Evolutionary conservation across 2,329 filamentous ascomycete species (phyloP), one percentile per base, ranked within the genome.

Genomic region (Penicillium sp.): DNA sequence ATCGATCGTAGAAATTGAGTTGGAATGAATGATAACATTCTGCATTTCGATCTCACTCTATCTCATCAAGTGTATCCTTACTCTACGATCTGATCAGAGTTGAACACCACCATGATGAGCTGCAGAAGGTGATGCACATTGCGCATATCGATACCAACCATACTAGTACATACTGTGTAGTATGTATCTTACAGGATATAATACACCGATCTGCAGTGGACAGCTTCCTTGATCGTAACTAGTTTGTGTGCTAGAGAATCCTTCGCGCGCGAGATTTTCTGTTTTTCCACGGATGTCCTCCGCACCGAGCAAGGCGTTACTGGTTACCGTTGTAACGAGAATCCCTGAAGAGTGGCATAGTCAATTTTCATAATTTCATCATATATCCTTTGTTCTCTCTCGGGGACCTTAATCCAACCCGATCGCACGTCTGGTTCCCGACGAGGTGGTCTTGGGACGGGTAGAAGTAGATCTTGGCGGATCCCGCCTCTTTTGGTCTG

Each of bases 121-220:
- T n/a, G n/a, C n/a, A n/a, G n/a, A n/a, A n/a, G n/a, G n/a, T n/a
- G n/a, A n/a, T n/a, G n/a, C n/a, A n/a, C n/a, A n/a, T n/a, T n/a
- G n/a, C n/a, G n/a, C n/a, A n/a, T n/a, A n/a, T n/a, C n/a, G n/a
- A n/a, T n/a, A 28, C 24, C 10, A 28, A 28, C 24, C 24, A 28
- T 28, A 33, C 31, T 14, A 10, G 10, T 33, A 33, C 7, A 16
- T 36, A 36, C 33, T 16, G 23, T 21, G 26, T 5, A 5, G 24
- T 28, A 28, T 28, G 24, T 42, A 44, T 16, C 7, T 24, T n/a
- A n/a, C n/a, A n/a, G n/a, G n/a, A n/a, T n/a, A n/a, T n/a, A 19
- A 45, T 29, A 45, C 42, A 10, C 24, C 24, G 59, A 59, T 61
- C 59, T 59, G 56, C 59, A 39, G 26, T 59, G 51, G 39, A 50